phyloP scores from a whole-genome alignment of 345 rosid species.

The Populus nigra region DNA sequence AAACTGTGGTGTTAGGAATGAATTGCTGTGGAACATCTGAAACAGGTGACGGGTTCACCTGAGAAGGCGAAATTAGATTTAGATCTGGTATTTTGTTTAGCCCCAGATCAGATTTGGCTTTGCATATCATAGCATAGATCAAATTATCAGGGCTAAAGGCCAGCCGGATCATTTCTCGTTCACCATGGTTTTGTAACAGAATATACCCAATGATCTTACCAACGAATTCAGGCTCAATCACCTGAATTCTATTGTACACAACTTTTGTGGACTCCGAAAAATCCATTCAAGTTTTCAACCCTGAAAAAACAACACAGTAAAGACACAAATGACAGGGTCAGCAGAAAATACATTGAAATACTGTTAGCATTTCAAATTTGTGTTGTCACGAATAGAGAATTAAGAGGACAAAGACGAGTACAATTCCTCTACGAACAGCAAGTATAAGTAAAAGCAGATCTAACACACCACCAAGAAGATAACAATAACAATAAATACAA shows the following conservation, averaged over 20 bases:
- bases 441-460: conserved; percentile 19
- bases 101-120: conserved; percentile 63
- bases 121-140: conserved; percentile 54
- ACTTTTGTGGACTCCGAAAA: conserved; percentile 71
- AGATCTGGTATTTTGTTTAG: conserved; percentile 34
- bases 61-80: conserved; percentile 38
- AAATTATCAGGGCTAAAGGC: conserved; percentile 74
- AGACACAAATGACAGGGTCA: background rate
- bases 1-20: conserved; percentile 31
- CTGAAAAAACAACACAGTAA: conserved; percentile 28
- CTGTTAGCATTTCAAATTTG: background rate
- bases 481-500: background rate
- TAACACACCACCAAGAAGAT: background rate
- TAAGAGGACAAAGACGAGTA: background rate
- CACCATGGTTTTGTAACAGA: conserved; percentile 66
- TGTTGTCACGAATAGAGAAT: no score
- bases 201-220: conserved; percentile 82
- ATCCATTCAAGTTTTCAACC: conserved; percentile 49
- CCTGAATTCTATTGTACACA: conserved; percentile 74
- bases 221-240: conserved; percentile 79
- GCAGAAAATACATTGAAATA: background rate
- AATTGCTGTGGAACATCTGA: conserved; percentile 42
- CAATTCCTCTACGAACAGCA: background rate
- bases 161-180: conserved; percentile 78
- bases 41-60: conserved; percentile 29